These are phyloP conservation scores for Cyclotella choctawhatcheeana DNA, from an alignment of 108 stramenopile species.

Conservation along the genomic window DNA sequence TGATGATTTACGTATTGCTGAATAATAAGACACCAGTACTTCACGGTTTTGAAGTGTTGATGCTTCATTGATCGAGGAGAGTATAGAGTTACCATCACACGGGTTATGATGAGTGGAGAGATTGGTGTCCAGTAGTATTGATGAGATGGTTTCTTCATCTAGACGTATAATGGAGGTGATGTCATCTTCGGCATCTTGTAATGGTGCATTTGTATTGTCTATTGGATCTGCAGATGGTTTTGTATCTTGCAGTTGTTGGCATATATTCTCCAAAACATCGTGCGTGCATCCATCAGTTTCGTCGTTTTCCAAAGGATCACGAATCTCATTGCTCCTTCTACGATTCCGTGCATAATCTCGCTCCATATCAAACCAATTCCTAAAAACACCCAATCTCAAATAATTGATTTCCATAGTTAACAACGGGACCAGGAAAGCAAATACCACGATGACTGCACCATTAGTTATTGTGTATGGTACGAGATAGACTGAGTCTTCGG, in stretches of 20 bases:
- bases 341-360: background rate
- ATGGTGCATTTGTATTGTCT: background rate
- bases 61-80: background rate
- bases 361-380: conserved; percentile 9
- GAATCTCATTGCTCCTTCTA: background rate
- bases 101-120: background rate
- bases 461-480: conserved; percentile 19
- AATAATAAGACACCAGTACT: conserved; percentile 6
- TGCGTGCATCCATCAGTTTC: background rate
- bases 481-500: background rate
- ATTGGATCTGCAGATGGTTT: background rate
- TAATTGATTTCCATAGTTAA: conserved; percentile 51
- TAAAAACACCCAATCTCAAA: conserved; percentile 47
- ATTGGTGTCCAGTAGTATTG: conserved; percentile 1
- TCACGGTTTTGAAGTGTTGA: background rate
- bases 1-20: conserved; percentile 21
- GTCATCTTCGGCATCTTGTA: background rate
- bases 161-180: background rate
- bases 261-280: background rate
- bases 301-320: background rate
- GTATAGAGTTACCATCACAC: background rate
- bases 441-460: conserved; percentile 37
- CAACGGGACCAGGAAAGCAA: conserved; percentile 41
- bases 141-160: conserved; percentile 7
- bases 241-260: background rate